Base-by-base conservation (phyloP, 1,139 yeast species). In the Candida neerlandica region DNA sequence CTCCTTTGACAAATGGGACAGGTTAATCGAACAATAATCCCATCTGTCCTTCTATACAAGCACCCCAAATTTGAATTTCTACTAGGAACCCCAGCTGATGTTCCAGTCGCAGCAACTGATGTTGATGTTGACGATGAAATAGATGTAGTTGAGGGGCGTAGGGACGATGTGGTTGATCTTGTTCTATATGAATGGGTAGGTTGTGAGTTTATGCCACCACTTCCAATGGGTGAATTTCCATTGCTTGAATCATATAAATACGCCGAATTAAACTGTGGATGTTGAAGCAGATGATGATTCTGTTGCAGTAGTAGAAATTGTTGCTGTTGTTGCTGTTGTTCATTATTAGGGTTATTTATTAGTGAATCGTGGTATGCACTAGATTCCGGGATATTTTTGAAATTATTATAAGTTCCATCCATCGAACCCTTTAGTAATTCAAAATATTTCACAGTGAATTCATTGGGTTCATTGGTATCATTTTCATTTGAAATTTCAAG, bases 41-140 rank as follows among this genome's bases (percentile, higher is more conserved):
- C 92, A 63, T 88, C 95, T 4, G 86, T 80, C 51, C 95, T 70
- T 50, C 87, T 75, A 61, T 85, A 85, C 5, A 87, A 74, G 58
- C 95, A 86, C 7, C 81, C 81, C 43, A 77, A 59, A 43, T 77
- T 70, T 57, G 51, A 64, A 50, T 47, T 57, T 38, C 39, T 47
- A 27, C 21, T 45, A 19, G 9, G 2, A 23, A 23, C 7, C 9
- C 27, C 27, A 2, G 27, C 2, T 23, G 9, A 10, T 23, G 27
- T 23, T 23, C 27, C 27, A 23, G 27, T 23, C n/a, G n/a, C n/a
- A n/a, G n/a, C n/a, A n/a, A n/a, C n/a, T 4, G 27, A 7, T 23
- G 27, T 7, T 4, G 27, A 44, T 12, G 45, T 21, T 7, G 41
- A 26, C 19, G 49, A 27, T 7, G 66, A 46, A 48, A 59, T 58